These are phyloP conservation scores for Penicillium sp. DNA, from an alignment of 2,329 filamentous ascomycete genomes.

Conservation along the genomic window DNA sequence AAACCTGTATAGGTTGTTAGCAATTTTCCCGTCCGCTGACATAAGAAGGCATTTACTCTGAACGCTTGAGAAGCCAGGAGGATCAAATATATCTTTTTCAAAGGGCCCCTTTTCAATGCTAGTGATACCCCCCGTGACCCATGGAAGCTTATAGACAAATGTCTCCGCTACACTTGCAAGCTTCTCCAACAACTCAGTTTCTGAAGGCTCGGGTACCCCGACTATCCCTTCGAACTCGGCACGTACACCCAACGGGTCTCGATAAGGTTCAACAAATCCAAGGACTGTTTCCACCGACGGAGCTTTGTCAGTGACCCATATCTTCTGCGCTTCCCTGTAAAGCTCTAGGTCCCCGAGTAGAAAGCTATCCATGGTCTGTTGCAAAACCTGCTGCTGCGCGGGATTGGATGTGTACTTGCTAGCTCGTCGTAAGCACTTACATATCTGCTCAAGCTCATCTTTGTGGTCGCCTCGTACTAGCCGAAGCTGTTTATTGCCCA, in stretches of 20 bases:
- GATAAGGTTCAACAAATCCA: constrained; percentile 61
- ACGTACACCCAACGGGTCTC: constrained; percentile 59
- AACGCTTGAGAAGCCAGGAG: constrained; percentile 27
- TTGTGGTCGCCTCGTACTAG: constrained; percentile 21
- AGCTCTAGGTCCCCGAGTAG: constrained; percentile 55
- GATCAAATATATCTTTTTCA: constrained; percentile 30
- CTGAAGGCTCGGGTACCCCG: constrained; percentile 30
- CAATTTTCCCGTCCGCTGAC: not conserved
- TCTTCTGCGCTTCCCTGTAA: constrained; percentile 56
- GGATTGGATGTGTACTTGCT: constrained; percentile 2
- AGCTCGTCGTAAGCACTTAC: constrained; percentile 10
- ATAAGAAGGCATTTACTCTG: constrained; percentile 8
- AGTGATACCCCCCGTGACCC: constrained; percentile 21
- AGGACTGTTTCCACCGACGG: constrained; percentile 58
- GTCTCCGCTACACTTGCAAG: constrained; percentile 17
- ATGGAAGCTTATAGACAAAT: constrained; percentile 32
- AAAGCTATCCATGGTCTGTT: constrained; percentile 37
- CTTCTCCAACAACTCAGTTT: constrained; percentile 26
- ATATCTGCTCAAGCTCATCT: constrained; percentile 15
- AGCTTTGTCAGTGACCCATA: constrained; percentile 60
- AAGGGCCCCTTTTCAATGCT: constrained; percentile 36
- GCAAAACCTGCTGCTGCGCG: constrained; percentile 12
- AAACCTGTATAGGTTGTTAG: constrained; percentile 37
- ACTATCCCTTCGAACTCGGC: constrained; percentile 60
- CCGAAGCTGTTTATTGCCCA: not conserved